Base-by-base conservation (phyloP, 805 yeast species). In the Middelhovenomyces tepae region DNA sequence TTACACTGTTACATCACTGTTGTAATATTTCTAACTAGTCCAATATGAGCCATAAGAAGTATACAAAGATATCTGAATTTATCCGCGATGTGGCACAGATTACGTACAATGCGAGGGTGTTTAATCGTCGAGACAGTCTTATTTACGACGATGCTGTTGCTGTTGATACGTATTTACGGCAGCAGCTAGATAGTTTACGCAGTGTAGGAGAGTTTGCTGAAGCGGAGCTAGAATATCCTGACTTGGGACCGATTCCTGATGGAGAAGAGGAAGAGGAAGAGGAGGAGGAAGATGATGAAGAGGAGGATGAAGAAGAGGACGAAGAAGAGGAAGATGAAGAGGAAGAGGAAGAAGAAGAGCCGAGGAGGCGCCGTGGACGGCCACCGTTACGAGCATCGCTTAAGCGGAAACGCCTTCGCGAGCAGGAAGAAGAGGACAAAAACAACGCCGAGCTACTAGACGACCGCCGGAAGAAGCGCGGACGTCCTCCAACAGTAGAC, bases 401-500 rank as follows among this genome's bases (percentile, higher is more conserved):
- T 1, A 29, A 41, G 2, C 35, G 37, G 18, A 43, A 45, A 16
- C 40, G 46, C 14, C 38, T 35, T 21, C 37, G 38, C 32, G 45
- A 39, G 10, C 55, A 47, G 34, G 57, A 52, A 22, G 55, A 44
- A 8, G 54, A 46, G 4, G 56, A 46, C 17, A 50, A 42, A 24
- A 44, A 31, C 39, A 45, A 16, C 63, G 57, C 39, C 8, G 27
- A 27, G 11, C 28, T 52, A 58, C 16, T 32, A n/a, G 50, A 44
- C 17, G 60, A 78, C 27, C 47, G 46, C 28, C 51, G 84, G 46
- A 70, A 73, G 20, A 78, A 83, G 55, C 69, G 94, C 50, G 94
- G 94, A 13, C 69, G 94, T 47, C 95, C 95, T 4, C 94, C 95
- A 2, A 79, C 84, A 36, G 84, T 85, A 31, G 94, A 83, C 54